Percentiles rank a stretch among this genome's conserved stretches.
These are phyloP conservation scores for Heritiera fomes DNA, from an alignment of 345 rosid species.

Conservation along the genomic window DNA sequence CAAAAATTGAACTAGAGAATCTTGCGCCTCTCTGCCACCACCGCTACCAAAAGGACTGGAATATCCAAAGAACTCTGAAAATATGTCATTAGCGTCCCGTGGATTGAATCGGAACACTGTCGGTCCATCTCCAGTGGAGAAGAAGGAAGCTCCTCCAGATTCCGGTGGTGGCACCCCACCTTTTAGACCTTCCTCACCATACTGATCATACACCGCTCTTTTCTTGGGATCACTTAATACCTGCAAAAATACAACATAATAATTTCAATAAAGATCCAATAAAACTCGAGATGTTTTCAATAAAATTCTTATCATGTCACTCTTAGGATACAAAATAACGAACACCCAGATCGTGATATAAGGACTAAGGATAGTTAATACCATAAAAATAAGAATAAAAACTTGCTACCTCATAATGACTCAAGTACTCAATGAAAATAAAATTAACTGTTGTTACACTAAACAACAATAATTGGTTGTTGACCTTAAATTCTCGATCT, in stretches of 20 bases:
- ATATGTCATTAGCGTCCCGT: slow-evolving; percentile 64
- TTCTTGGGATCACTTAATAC: slow-evolving; percentile 78
- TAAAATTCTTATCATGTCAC: neutral
- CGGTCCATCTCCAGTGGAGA: slow-evolving; percentile 63
- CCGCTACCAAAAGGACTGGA: slow-evolving; percentile 52
- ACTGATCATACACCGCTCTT: slow-evolving; percentile 73
- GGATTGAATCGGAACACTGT: slow-evolving; percentile 57
- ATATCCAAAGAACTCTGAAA: slow-evolving; percentile 65
- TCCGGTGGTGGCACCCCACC: slow-evolving; percentile 64
- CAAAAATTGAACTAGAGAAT: slow-evolving; percentile 50
- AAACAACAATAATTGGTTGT: no score
- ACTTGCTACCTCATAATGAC: neutral
- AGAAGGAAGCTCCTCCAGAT: slow-evolving; percentile 55
- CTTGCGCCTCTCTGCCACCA: slow-evolving; percentile 45
- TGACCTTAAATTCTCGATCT: no score
- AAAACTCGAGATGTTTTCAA: neutral
- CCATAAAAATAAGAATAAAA: neutral
- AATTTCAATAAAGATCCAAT: neutral
- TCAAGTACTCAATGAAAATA: neutral
- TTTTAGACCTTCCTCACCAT: slow-evolving; percentile 80
- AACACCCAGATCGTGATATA: neutral
- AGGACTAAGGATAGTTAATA: no score
- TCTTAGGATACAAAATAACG: neutral
- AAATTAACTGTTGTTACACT: no score
- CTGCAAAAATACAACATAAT: slow-evolving; percentile 25